Evolutionary conservation across 2,329 filamentous ascomycete species (phyloP), one percentile per base, ranked within the genome.

Genomic region (Colletotrichum eremochloae): DNA sequence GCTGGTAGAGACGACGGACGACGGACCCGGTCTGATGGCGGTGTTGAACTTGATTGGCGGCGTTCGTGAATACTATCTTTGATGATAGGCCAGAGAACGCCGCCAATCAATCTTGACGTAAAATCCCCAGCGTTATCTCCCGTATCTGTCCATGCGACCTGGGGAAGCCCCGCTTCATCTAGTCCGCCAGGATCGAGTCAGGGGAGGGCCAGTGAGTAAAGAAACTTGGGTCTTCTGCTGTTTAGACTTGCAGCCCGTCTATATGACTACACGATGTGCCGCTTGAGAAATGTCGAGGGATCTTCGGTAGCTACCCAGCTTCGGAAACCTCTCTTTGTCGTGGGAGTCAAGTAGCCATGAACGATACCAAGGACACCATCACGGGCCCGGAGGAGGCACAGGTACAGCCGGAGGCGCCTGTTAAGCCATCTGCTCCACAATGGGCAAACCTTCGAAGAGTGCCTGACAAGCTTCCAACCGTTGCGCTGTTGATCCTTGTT

Each of bases 381-480:
- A 33, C 68, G 2, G 40, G 68, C 24, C 38, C 38, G 5, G 68
- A 67, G 33, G 68, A 56, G 33, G 63, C 56, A 7, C 63, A 61
- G 24, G 40, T 71, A 3, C 63, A 56, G 20, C 18, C 63, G 0
- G 68, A 57, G 11, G 38, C 40, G 29, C 63, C 48, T 2, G 33
- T 56, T 40, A 71, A 71, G 14, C 36, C 36, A 9, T 5, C 40
- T 24, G n/a, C 46, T 14, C 36, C 57, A 24, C 62, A 69, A 33
- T 72, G 72, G 75, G 31, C 68, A 24, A 68, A 67, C 18, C 71
- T 78, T 1, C 75, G 77, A 24, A 74, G 77, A 29, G 72, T 79
- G 9, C 77, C 77, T 8, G 78, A 79, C 68, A 77, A 76, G n/a
- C 74, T 79, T 6, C 78, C 78, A 24, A 65, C 73, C 31, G 67